Evolutionary conservation across 2,329 filamentous ascomycete genomes (phyloP), one percentile per base, ranked within the genome.

Genomic region (Neopestalotiopsis rosae): DNA sequence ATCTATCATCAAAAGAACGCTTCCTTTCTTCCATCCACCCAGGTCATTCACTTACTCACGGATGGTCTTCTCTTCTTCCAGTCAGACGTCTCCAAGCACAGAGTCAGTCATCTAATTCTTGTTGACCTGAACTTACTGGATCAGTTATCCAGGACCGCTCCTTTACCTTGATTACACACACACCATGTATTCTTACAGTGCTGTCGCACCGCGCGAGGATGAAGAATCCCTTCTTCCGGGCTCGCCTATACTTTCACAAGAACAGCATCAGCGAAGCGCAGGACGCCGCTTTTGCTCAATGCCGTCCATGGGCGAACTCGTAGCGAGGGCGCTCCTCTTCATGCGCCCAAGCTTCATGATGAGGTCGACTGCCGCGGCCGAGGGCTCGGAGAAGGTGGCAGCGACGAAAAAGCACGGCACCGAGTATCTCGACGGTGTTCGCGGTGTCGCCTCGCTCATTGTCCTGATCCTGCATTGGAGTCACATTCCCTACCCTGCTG

Each of bases 401-500:
- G 64, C 68, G 6, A 65, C 69, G 30, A 74, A 73, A 65, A 72
- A 71, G 34, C 72, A 78, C 64, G 72, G 76, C 45, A 81, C 79
- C n/a, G 79, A 79, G 67, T 82, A 82, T 68, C 77, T 82, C 14
- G 80, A 82, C 73, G 80, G 81, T 30, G 71, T 82, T 24, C 78
- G 81, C n/a, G 81, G 81, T 4, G 76, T 82, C 17, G 81, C 81
- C 32, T 80, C 80, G 5, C 77, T 82, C 65, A 76, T 82, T 61
- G 81, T 83, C 56, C 81, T 82, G 69, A 75, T 81, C 71, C 76
- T 79, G 12, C 81, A 83, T 71, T 76, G 79, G 78, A 73, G 71
- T 34, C 74, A 77, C 67, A 73, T 73, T n/a, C 70, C 72, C 3
- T 77, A 74, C 63, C 76, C 76, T 2, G 70, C 71, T 3, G 68